Base-by-base conservation (phyloP, 495 filamentous ascomycete species). In the Aspergillus conjunctus region DNA sequence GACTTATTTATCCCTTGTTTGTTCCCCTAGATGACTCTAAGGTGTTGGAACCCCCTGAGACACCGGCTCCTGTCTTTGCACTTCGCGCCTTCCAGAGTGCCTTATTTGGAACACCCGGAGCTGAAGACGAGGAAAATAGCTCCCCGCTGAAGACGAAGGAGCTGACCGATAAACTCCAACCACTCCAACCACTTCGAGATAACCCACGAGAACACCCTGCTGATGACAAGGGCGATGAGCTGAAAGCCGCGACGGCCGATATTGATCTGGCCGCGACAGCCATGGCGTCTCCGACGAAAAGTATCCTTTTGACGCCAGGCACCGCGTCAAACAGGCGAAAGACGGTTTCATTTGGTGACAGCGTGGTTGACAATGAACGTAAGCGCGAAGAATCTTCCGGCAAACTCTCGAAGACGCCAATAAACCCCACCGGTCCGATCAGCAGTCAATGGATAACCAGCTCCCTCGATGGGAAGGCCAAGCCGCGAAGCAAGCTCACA, bases 51-150 rank as follows among this genome's bases (percentile, higher is more conserved):
- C 80, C 83, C 8, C 94, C 93, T 59, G 91, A 96, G 62, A 98
- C 94, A 7, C 95, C 94, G 11, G 95, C 92, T 26, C 92, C 93
- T 21, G 84, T 97, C 2, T 98, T 98, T 77, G 93, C 93, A 12
- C 85, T 94, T 58, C 92, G 93, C 66, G 95, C 94, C 17, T 86
- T 98, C 73, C 94, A 90, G 67, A 92, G 89, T 56, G 92, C 90
- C 17, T 71, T 98, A 37, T 98, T 96, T 78, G 94, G 95, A 34
- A 93, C 91, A 3, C 91, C 91, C 17, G 85, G 82, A 18, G 80
- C 78, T 21, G 73, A 78, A 1, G 73, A 82, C 14, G 71, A 74
- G 18, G 64, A 71, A 7, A 65, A 64, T 39, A 65, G 43, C 14
- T 31, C 51, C 54, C 55, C 54, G 7, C 33, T 62, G 7, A 64